Evolutionary conservation across 2,329 filamentous ascomycete species (phyloP).

Genomic region (Penicillium decumbens): DNA sequence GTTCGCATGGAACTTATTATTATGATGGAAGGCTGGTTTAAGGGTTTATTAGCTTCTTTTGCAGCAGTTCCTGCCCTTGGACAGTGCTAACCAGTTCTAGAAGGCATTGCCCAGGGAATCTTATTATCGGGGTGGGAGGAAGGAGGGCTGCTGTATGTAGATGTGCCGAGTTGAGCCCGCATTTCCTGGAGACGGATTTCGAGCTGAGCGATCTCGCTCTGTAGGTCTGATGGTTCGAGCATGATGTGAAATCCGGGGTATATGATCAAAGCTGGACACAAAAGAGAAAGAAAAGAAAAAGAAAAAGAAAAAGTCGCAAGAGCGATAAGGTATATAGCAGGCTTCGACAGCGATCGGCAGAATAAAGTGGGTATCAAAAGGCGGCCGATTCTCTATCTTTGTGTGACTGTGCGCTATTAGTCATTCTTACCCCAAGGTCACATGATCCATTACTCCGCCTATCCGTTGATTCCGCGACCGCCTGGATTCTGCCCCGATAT

Average conservation of each 20-base stretch:
- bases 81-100: constrained; percentile 6
- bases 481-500: constrained; percentile 18
- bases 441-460: constrained; percentile 11
- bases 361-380: constrained; percentile 16
- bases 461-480: neutral
- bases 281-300: constrained; percentile 5
- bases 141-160: constrained; percentile 16
- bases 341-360: constrained; percentile 10
- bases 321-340: constrained; percentile 8
- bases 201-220: constrained; percentile 44
- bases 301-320: constrained; percentile 4
- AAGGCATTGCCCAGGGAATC: constrained; percentile 9
- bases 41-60: neutral
- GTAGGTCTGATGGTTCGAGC: constrained; percentile 21
- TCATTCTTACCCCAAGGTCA: constrained; percentile 1
- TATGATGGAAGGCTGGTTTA: constrained; percentile 2
- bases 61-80: neutral
- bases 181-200: constrained; percentile 47
- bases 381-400: constrained; percentile 21
- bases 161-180: constrained; percentile 38
- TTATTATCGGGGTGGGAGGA: constrained; percentile 12
- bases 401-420: constrained; percentile 6
- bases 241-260: constrained; percentile 15
- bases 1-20: constrained; percentile 9
- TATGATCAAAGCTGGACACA: neutral